Evolutionary conservation across 1,284 basidiomycete species (phyloP).

Genomic region (Tilletia walkeri): DNA sequence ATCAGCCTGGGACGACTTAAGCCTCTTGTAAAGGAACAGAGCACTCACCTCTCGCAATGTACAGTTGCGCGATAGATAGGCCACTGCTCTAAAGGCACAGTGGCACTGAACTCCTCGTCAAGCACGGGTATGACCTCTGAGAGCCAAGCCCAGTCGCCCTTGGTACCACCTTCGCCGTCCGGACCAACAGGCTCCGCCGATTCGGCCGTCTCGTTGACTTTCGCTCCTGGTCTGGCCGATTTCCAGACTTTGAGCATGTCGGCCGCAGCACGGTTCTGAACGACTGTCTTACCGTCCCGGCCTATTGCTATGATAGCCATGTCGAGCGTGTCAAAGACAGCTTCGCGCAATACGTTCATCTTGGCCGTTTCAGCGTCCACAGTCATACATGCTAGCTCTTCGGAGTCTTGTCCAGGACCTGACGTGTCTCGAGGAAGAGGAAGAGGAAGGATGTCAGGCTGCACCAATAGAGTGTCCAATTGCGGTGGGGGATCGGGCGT

Average conservation of each 20-base stretch:
- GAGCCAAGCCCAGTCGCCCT: conserved; percentile 10
- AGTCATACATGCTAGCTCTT: not conserved
- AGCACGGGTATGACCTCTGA: not conserved
- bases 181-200: not conserved
- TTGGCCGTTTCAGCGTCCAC: not conserved
- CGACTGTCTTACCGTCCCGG: conserved; percentile 38
- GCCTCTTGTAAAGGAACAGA: not conserved
- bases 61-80: conserved; percentile 3
- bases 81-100: not conserved
- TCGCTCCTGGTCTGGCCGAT: conserved; percentile 24
- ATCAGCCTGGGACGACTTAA: not conserved
- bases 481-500: too few species aligned
- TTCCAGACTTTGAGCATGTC: conserved; percentile 37
- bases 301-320: conserved; percentile 42
- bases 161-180: conserved; percentile 5
- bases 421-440: too few species aligned
- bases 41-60: conserved; percentile 7
- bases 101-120: not conserved
- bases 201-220: not conserved
- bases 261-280: conserved; percentile 41
- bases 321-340: conserved; percentile 37
- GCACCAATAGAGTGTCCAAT: too few species aligned
- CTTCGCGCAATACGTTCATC: conserved; percentile 29
- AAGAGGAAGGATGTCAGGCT: too few species aligned
- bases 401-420: too few species aligned